Conservation (phyloP, 768 basidiomycete species). For the Mycena rebaudengoi region DNA sequence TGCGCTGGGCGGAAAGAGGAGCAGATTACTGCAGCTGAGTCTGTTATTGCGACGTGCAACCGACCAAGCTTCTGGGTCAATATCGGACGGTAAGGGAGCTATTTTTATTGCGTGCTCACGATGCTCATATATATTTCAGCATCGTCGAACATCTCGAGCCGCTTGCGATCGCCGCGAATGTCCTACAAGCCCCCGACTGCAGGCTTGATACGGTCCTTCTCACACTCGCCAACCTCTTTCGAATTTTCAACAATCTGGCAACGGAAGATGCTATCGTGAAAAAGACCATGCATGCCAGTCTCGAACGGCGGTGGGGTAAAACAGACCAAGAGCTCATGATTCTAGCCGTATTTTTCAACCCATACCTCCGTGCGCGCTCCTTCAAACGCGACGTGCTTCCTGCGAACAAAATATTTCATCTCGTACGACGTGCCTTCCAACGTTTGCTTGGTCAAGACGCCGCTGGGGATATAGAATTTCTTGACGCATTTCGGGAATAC, state of each 20-base stretch:
- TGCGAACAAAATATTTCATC: neutral
- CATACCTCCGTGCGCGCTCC: neutral
- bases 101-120: neutral
- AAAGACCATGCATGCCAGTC: neutral
- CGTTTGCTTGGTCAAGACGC: neutral
- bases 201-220: slow-evolving; percentile 36
- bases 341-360: slow-evolving; percentile 18
- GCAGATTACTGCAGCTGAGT: neutral
- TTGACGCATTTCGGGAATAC: neutral
- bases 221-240: slow-evolving; percentile 34
- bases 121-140: slow-evolving; percentile 2
- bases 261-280: neutral
- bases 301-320: slow-evolving; percentile 17
- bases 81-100: slow-evolving; percentile 15
- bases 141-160: slow-evolving; percentile 32
- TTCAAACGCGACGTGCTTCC: neutral
- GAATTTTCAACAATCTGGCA: slow-evolving; percentile 4
- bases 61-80: slow-evolving; percentile 16
- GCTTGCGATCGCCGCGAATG: slow-evolving; percentile 35
- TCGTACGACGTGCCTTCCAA: neutral
- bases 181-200: slow-evolving; percentile 30
- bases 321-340: slow-evolving; percentile 22
- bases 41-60: neutral
- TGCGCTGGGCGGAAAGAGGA: neutral
- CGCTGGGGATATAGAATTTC: neutral